phyloP scores from a whole-genome alignment of 768 basidiomycete species.

The Termitomyces sp. region DNA sequence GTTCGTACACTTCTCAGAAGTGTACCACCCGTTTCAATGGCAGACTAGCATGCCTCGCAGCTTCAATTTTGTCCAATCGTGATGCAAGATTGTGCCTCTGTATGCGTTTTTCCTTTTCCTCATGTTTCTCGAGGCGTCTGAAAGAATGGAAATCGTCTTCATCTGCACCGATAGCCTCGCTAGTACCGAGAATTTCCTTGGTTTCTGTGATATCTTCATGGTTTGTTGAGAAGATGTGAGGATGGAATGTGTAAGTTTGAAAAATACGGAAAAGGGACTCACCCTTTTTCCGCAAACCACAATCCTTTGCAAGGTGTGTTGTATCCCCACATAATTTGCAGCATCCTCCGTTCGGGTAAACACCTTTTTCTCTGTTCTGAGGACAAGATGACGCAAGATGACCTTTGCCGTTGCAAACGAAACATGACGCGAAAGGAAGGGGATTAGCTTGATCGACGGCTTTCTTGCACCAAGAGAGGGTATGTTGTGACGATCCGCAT shows the following conservation, averaged over 20 bases:
- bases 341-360: conserved; percentile 87
- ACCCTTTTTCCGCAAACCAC: conserved; percentile 60
- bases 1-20: conserved; percentile 26
- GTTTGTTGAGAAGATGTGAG: not conserved
- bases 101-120: conserved; percentile 34
- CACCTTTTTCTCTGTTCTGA: conserved; percentile 69
- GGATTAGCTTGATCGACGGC: conserved; percentile 56
- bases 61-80: conserved; percentile 35
- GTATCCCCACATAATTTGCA: conserved; percentile 89
- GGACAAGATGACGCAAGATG: conserved; percentile 85
- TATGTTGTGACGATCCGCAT: conserved; percentile 78
- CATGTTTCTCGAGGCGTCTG: conserved; percentile 57
- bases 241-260: not conserved
- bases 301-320: conserved; percentile 82
- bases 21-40: conserved; percentile 41
- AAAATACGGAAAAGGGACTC: conserved; percentile 4
- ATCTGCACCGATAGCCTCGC: conserved; percentile 69
- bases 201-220: conserved; percentile 31
- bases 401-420: conserved; percentile 79
- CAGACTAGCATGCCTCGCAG: conserved; percentile 19
- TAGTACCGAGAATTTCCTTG: conserved; percentile 35
- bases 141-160: conserved; percentile 92
- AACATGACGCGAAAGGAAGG: conserved; percentile 87
- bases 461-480: conserved; percentile 71
- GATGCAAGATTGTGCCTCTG: conserved; percentile 35